These are phyloP conservation scores for Candida alai DNA, from an alignment of 805 yeast genomes.

Conservation along the genomic window DNA sequence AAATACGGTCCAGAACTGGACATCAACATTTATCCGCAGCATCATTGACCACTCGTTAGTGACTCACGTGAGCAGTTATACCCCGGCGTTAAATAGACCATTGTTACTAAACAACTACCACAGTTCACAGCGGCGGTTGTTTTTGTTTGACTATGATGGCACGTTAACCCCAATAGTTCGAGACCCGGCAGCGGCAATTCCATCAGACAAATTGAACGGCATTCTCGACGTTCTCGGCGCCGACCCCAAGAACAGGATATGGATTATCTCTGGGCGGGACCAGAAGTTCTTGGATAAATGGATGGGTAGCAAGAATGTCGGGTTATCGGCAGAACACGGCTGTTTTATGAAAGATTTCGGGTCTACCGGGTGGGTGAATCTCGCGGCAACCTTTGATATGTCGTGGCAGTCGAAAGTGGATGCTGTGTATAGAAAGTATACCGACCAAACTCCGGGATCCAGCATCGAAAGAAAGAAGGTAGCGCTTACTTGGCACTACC, in stretches of 20 bases:
- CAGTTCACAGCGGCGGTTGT: slow-evolving; percentile 63
- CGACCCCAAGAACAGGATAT: slow-evolving; percentile 81
- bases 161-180: slow-evolving; percentile 93
- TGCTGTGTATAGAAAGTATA: slow-evolving; percentile 66
- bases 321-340: slow-evolving; percentile 96
- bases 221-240: slow-evolving; percentile 57
- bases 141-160: slow-evolving; percentile 95
- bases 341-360: slow-evolving; percentile 84
- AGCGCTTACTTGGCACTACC: slow-evolving; percentile 96
- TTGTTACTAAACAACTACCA: slow-evolving; percentile 56
- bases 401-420: slow-evolving; percentile 88
- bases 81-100: slow-evolving; percentile 78
- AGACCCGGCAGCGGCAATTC: slow-evolving; percentile 98
- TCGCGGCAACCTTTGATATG: slow-evolving; percentile 83
- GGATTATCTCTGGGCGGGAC: slow-evolving; percentile 97
- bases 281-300: slow-evolving; percentile 84
- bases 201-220: slow-evolving; percentile 65
- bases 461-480: slow-evolving; percentile 84
- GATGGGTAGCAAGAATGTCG: slow-evolving; percentile 72
- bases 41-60: slow-evolving; percentile 38
- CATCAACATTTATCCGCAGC: slow-evolving; percentile 53
- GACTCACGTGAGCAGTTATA: slow-evolving; percentile 43
- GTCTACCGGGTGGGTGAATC: slow-evolving; percentile 68
- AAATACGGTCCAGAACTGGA: slow-evolving; percentile 81
- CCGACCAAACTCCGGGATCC: slow-evolving; percentile 89